Base-by-base conservation (phyloP, 2,329 filamentous ascomycete genomes). In the Microdochium nivale region DNA sequence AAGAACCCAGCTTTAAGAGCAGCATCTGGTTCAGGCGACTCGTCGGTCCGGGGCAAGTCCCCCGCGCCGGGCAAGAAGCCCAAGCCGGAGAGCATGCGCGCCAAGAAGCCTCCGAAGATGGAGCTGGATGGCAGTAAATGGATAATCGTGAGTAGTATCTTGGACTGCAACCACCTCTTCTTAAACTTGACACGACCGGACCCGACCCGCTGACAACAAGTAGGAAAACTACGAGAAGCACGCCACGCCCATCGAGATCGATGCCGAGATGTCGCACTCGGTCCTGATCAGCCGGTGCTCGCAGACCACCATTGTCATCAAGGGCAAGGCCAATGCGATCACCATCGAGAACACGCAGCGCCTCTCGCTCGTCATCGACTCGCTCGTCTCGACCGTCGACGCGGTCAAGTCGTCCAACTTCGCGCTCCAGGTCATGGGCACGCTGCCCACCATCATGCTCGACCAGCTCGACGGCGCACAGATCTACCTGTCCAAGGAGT, bases 341-440 rank as follows among this genome's bases (percentile, higher is more conserved):
- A 92, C 90, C 4, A 80, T 97, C 59, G 94, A 97, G 72, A 96
- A 96, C 73, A 92, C 86, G 52, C 81, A 78, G 47, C 86, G 89
- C 49, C 76, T 95, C 19, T 95, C 89, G 25, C 80, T 99, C 50
- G 83, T 97, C 49, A 80, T 97, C 51, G 92, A 97, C 61, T 88
- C 84, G 1, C 83, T 97, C 11, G 88, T 97, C 48, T 95, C 88
- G 48, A 90, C 88, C 30, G 83, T 99, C 52, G 94, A 99, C 64
- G 88, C 95, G 24, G 94, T 99, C 76, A 97, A 97, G 73, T 92
- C 87, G 48, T 82, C 87, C 60, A 95, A 94, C 68, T 96, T 99
- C 66, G 91, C 90, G 14, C 76, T 97, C n/a, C 90, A 96, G 70
- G 88, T 99, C 50, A 73, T 95, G 51, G 91, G 91, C 50, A 81